A percentile compares a stretch with the other conserved stretches of the same genome.
These are phyloP conservation scores for Backusella macrospora DNA, from an alignment of 192 early-diverging fungal genomes.

Conservation along the genomic window DNA sequence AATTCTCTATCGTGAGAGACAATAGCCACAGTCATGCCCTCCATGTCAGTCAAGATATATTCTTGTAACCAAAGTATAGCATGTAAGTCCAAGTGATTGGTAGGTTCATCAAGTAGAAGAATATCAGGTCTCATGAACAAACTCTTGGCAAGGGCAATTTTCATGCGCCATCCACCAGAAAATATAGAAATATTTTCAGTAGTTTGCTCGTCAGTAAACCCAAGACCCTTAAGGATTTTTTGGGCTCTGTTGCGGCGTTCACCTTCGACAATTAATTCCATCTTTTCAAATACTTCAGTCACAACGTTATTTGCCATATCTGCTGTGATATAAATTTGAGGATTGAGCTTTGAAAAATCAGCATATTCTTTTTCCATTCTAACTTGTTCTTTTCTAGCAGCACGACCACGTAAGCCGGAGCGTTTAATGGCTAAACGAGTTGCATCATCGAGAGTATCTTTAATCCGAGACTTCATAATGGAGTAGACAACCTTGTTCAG, in stretches of 20 bases:
- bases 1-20: slow-evolving; percentile 93
- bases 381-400: slow-evolving; percentile 61
- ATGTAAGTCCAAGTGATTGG: slow-evolving; percentile 86
- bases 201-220: slow-evolving; percentile 66
- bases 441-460: slow-evolving; percentile 48
- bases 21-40: slow-evolving; percentile 67
- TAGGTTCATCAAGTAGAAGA: slow-evolving; percentile 88
- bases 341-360: slow-evolving; percentile 46
- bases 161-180: slow-evolving; percentile 90
- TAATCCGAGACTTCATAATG: slow-evolving; percentile 44
- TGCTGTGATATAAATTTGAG: slow-evolving; percentile 24
- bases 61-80: slow-evolving; percentile 92
- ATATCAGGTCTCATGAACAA: slow-evolving; percentile 83
- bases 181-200: slow-evolving; percentile 66
- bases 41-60: slow-evolving; percentile 65
- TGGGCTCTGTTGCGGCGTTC: slow-evolving; percentile 67
- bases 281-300: slow-evolving; percentile 56
- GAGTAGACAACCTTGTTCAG: slow-evolving; percentile 43
- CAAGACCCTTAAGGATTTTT: slow-evolving; percentile 74
- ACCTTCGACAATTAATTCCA: slow-evolving; percentile 64
- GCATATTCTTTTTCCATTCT: slow-evolving; percentile 40
- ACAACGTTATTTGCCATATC: slow-evolving; percentile 60
- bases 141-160: slow-evolving; percentile 83
- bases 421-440: slow-evolving; percentile 65
- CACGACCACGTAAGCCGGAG: slow-evolving; percentile 66